Evolutionary conservation across 1,139 yeast species (phyloP), one percentile per base, ranked within the genome.

Genomic region (Lodderomyces elongisporus): DNA sequence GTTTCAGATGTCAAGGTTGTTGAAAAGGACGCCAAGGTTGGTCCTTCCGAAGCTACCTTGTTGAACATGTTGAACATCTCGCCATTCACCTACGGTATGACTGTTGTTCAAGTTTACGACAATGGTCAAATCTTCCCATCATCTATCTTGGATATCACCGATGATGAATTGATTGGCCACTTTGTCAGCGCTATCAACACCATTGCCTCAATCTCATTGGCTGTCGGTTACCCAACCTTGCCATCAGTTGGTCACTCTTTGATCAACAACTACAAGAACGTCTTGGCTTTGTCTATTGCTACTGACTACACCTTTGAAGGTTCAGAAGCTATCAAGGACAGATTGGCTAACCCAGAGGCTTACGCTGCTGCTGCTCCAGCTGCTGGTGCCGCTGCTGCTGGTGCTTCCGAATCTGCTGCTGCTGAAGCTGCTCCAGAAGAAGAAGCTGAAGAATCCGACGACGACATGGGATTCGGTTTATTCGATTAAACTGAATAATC

Each of bases 1-100:
- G 89, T 87, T 70, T 74, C 85, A 56, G 98, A 93, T 66, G 95
- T 91, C 62, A 85, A 85, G 79, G 96, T 91, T 66, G 95, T 89
- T 62, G 79, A 73, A 50, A 78, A 82, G 47, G 85, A 85, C 61
- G 63, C 62, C 66, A 87, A 74, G 74, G 98, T 91, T 61, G 99
- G 99, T 78, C 95, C 94, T 58, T 91, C 98, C 61, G 99, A 91
- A 80, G 98, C 99, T 54, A 70, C 96, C 57, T 80, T 91, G 74
- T 84, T 91, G 71, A 91, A 91, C 89, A 87, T 91, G 97, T 82
- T 91, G 77, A 84, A 91, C 94, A 89, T 91, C 68, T 93, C 98
- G 71, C 99, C 99, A 59, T 91, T 91, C 84, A 87, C 98, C 60
- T 91, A 85, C 73, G 99, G 98, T 85, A 74, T 91, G 82, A 69